Conservation (phyloP, 257 asterid species). For the Solanum tarapatanum region DNA sequence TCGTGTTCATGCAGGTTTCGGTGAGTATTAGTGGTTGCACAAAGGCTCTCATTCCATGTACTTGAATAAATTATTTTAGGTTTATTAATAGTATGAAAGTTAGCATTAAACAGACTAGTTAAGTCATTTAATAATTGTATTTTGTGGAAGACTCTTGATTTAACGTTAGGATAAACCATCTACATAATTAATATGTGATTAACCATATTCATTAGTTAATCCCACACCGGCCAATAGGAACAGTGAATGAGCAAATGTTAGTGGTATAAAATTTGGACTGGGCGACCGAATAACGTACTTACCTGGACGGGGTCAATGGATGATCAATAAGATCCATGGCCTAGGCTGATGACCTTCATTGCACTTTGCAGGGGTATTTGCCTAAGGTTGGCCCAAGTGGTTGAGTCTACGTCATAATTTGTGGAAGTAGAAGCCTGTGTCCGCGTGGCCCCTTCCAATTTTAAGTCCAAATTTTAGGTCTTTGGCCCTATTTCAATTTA, state of each 20-base stretch:
- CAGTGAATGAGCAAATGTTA: background rate
- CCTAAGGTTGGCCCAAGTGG: background rate
- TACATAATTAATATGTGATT: background rate
- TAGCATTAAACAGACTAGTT: background rate
- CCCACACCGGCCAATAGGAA: background rate
- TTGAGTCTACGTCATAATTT: constrained; percentile 12
- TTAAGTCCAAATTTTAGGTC: no score
- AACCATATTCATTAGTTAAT: background rate
- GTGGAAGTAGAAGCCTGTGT: constrained; percentile 5
- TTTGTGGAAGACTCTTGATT: background rate
- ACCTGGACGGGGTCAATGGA: constrained; percentile 19
- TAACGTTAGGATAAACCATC: background rate
- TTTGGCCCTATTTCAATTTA: no score
- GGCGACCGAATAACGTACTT: background rate
- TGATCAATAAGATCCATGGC: constrained; percentile 1
- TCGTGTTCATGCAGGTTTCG: background rate
- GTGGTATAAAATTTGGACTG: background rate
- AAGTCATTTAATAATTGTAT: background rate
- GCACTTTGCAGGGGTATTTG: background rate
- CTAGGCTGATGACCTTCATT: background rate
- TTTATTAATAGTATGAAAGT: background rate
- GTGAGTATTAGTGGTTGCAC: background rate
- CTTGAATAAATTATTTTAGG: no score
- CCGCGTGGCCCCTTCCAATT: no score
- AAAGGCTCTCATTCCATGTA: background rate